Conservation (phyloP, 768 basidiomycete genomes). For the Suillus lakei region DNA sequence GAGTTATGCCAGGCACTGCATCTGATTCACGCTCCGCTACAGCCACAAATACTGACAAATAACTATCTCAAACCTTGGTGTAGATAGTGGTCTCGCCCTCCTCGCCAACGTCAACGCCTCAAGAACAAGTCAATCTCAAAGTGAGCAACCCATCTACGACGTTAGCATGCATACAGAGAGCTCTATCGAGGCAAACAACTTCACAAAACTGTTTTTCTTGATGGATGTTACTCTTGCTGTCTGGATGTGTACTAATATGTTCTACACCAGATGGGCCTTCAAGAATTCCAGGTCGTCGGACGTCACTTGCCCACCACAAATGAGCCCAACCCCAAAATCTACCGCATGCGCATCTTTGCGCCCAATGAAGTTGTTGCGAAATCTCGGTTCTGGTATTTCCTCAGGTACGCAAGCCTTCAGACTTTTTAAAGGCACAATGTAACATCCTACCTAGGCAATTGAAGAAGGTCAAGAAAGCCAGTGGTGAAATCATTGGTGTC, state of each 20-base stretch:
- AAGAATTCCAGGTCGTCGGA: slow-evolving; percentile 97
- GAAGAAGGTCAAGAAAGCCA: slow-evolving; percentile 99
- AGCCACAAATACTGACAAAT: slow-evolving; percentile 33
- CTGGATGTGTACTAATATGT: slow-evolving; percentile 25
- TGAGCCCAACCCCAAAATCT: slow-evolving; percentile 96
- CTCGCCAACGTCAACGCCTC: slow-evolving; percentile 32
- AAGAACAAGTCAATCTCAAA: slow-evolving; percentile 28
- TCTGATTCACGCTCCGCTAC: slow-evolving; percentile 12
- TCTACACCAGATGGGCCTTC: slow-evolving; percentile 67
- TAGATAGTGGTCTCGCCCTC: slow-evolving; percentile 23
- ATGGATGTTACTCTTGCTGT: slow-evolving; percentile 35
- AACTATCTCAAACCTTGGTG: slow-evolving; percentile 15
- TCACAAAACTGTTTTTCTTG: slow-evolving; percentile 13
- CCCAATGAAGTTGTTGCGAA: slow-evolving; percentile 99
- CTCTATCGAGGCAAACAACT: not conserved
- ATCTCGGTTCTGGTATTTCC: slow-evolving; percentile 99
- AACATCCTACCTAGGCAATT: slow-evolving; percentile 66
- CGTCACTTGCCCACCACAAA: slow-evolving; percentile 94
- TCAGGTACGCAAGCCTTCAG: slow-evolving; percentile 58
- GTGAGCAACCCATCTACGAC: slow-evolving; percentile 28
- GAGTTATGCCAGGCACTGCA: too few relatives aligned
- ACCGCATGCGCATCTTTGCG: slow-evolving; percentile 99
- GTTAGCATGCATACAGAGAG: not conserved
- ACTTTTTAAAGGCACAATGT: not conserved
- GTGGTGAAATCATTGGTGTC: slow-evolving; percentile 98